Evolutionary conservation across 306 rosid genomes (phyloP).

Genomic region (Vigna reflexopilosa): DNA sequence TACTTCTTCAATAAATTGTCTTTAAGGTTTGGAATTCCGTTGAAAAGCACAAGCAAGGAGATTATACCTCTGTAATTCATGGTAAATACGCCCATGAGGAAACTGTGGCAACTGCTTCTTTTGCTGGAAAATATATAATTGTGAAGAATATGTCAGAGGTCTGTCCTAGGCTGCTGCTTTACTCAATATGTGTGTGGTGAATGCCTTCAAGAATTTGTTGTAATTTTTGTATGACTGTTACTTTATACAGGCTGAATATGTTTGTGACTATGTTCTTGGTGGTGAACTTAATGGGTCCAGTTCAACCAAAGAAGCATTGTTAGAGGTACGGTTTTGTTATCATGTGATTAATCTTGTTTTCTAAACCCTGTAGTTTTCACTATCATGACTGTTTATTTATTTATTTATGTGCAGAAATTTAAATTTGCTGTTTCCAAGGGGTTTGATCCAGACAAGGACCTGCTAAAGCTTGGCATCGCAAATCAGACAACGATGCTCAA

Average conservation of each 20-base stretch:
- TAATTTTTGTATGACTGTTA: slow-evolving; percentile 17
- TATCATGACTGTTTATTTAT: slow-evolving; percentile 27
- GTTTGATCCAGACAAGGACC: slow-evolving; percentile 85
- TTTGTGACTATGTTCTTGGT: slow-evolving; percentile 90
- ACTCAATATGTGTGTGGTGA: slow-evolving; percentile 23
- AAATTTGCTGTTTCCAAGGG: slow-evolving; percentile 82
- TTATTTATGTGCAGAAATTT: slow-evolving; percentile 71
- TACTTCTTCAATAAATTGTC: slow-evolving; percentile 42
- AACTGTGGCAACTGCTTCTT: slow-evolving; percentile 95
- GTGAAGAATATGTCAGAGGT: slow-evolving; percentile 95
- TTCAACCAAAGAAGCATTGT: slow-evolving; percentile 83
- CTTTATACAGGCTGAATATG: slow-evolving; percentile 79
- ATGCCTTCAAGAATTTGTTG: slow-evolving; percentile 24
- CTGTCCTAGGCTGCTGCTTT: slow-evolving; percentile 44
- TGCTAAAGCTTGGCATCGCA: slow-evolving; percentile 78
- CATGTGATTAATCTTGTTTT: slow-evolving; percentile 25
- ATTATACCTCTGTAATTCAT: slow-evolving; percentile 88
- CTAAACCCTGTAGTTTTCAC: slow-evolving; percentile 10
- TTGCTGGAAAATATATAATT: slow-evolving; percentile 86
- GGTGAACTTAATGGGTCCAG: slow-evolving; percentile 91
- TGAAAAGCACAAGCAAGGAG: slow-evolving; percentile 95
- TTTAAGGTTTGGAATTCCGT: slow-evolving; percentile 89
- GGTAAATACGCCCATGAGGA: slow-evolving; percentile 97
- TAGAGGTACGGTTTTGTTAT: slow-evolving; percentile 60
- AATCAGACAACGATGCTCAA: slow-evolving; percentile 99